Base-by-base conservation (phyloP, 371 early-diverging fungal genomes). In the Coemansia sp. region DNA sequence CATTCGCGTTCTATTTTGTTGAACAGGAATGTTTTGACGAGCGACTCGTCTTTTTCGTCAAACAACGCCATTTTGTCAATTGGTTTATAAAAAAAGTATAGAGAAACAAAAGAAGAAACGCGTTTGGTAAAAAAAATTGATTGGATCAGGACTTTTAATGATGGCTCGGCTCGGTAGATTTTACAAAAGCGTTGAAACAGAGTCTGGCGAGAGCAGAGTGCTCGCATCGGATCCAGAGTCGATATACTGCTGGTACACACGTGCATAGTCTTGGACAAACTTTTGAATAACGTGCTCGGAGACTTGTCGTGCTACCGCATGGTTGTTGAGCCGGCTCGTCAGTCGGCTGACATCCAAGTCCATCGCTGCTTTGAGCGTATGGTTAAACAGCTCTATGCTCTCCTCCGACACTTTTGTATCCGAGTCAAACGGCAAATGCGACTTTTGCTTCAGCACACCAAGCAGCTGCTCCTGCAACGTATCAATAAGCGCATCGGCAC, bases 1-100 rank as follows among this genome's bases (percentile, higher is more conserved):
- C 68, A 73, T 67, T 71, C 72, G 25, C 64, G 67, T 37, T 71
- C 59, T 20, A 77, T 77, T 59, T 77, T 77, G 65, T 71, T 67
- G 63, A 68, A 68, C 3, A 77, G 59, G 37, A 77, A 72, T 37
- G n/a, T 18, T 30, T 67, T 77, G 11, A 77, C 72, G 3, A 72
- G 68, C n/a, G 28, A 50, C 37, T 71, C 77, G 68, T 77, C 68
- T n/a, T 55, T 71, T 9, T 71, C 68, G 21, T 68, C 68, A 57
- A 72, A 77, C 62, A 77, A 51, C 65, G 72, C 40, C 77, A 77
- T 75, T 11, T 1, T 61, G 1, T 51, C 18, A 51, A 51, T 51
- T 12, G 52, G 20, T 23, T 51, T 11, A 51, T 14, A 53, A 54
- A 28, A 11, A 26, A 54, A 54, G 5, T 16, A 28, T 25, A 54